Conservation (phyloP, 2,329 filamentous ascomycete species). For the Claviceps humidiphila region DNA sequence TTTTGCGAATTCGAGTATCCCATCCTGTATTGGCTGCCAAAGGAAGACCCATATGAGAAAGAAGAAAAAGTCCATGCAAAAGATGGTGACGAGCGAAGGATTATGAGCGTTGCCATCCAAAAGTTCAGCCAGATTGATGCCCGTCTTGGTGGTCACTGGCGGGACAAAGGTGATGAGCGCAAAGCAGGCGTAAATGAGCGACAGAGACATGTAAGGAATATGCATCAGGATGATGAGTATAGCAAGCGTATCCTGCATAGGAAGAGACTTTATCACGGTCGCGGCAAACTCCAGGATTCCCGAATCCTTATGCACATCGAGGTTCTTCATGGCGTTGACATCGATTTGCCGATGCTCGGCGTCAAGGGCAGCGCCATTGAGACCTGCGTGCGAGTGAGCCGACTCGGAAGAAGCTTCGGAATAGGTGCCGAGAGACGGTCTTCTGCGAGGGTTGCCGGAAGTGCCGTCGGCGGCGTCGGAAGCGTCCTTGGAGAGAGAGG, state of each 20-base stretch:
- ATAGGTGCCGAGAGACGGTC: constrained; percentile 36
- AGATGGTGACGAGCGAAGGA: constrained; percentile 71
- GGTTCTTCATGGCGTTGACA: constrained; percentile 55
- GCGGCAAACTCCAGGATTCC: constrained; percentile 65
- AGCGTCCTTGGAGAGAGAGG: constrained; percentile 19
- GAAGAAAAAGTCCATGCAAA: constrained; percentile 72
- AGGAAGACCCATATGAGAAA: constrained; percentile 77
- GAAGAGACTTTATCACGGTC: constrained; percentile 80
- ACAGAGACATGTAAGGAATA: constrained; percentile 75
- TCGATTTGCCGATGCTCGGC: constrained; percentile 53
- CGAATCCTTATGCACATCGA: constrained; percentile 54
- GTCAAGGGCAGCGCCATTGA: constrained; percentile 25
- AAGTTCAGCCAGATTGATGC: constrained; percentile 76
- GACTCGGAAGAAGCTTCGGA: constrained; percentile 45
- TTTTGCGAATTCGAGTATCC: constrained; percentile 81
- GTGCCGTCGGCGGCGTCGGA: constrained; percentile 21
- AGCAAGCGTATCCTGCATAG: constrained; percentile 87
- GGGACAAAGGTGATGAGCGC: constrained; percentile 87
- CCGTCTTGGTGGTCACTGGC: constrained; percentile 63
- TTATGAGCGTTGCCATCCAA: constrained; percentile 79
- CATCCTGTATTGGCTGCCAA: constrained; percentile 75
- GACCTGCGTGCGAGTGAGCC: constrained; percentile 25
- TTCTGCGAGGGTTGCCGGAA: constrained; percentile 28
- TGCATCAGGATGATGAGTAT: constrained; percentile 94
- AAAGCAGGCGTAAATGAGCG: constrained; percentile 83